These are phyloP conservation scores for Plasmodium malariae DNA, from an alignment of 169 alveolate species.

Conservation along the genomic window DNA sequence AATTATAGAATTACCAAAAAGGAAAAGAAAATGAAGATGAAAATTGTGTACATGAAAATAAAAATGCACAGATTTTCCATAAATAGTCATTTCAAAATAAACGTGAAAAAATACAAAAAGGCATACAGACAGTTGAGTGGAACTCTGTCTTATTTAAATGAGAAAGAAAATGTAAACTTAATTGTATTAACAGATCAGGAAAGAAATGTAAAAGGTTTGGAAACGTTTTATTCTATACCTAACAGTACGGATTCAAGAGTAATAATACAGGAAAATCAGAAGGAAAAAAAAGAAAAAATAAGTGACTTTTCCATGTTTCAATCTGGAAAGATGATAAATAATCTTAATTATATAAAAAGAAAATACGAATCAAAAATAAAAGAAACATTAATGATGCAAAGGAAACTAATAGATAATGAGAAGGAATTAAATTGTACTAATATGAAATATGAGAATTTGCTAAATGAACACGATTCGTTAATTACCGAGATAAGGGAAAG, in stretches of 20 bases:
- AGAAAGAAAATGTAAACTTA: conserved; percentile 20
- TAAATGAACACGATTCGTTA: conserved; percentile 72
- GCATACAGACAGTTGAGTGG: conserved; percentile 47
- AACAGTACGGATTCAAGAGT: conserved; percentile 60
- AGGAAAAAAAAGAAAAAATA: conserved; percentile 11
- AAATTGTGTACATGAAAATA: conserved; percentile 43
- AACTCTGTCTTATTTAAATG: conserved; percentile 18
- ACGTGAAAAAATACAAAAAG: conserved; percentile 51
- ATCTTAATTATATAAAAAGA: conserved; percentile 62
- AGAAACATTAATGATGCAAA: conserved; percentile 74
- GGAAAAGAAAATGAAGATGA: background rate
- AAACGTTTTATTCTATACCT: conserved; percentile 74
- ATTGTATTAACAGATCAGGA: background rate
- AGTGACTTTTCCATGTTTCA: conserved; percentile 36
- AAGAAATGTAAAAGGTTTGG: conserved; percentile 32
- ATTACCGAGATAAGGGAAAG: conserved; percentile 73
- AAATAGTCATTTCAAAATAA: conserved; percentile 41
- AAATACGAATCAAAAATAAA: conserved; percentile 72
- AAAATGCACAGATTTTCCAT: conserved; percentile 75
- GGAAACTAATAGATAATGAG: conserved; percentile 59
- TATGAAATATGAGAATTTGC: conserved; percentile 54
- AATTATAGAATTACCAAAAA: background rate
- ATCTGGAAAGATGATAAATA: conserved; percentile 56
- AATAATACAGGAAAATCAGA: background rate
- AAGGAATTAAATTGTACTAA: conserved; percentile 55